Percentiles rank a stretch among this genome's conserved stretches.
phyloP scores from a whole-genome alignment of 2,329 filamentous ascomycete genomes.

The Polytolypa hystricis region DNA sequence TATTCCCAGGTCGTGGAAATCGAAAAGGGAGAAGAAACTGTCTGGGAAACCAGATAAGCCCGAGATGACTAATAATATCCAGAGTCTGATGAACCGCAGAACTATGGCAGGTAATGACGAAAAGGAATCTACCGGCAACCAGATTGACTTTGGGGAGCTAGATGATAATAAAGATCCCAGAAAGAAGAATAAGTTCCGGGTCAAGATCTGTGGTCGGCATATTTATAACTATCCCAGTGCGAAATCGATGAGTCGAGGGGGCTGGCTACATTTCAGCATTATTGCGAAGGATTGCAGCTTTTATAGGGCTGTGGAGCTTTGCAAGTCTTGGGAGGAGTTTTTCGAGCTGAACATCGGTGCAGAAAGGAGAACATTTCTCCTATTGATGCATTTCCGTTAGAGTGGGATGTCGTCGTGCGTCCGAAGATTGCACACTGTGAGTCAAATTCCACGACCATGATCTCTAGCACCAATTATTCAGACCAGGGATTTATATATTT shows the following conservation, averaged over 20 bases:
- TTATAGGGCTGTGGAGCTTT: slow-evolving; percentile 36
- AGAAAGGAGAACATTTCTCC: slow-evolving; percentile 19
- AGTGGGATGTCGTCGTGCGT: slow-evolving; percentile 32
- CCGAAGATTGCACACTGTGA: slow-evolving; percentile 32
- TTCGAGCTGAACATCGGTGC: slow-evolving; percentile 37
- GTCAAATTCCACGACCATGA: background rate
- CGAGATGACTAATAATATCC: background rate
- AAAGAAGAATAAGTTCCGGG: slow-evolving; percentile 27
- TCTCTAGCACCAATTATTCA: background rate
- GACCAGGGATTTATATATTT: too few species aligned
- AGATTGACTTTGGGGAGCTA: slow-evolving; percentile 28
- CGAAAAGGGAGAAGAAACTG: slow-evolving; percentile 22
- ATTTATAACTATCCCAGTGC: slow-evolving; percentile 44
- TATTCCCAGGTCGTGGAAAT: slow-evolving; percentile 17
- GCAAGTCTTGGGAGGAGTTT: slow-evolving; percentile 42
- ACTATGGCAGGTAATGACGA: slow-evolving; percentile 3
- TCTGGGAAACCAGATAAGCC: slow-evolving; percentile 4
- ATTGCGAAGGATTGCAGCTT: slow-evolving; percentile 40
- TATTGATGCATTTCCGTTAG: slow-evolving; percentile 21
- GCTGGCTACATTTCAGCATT: slow-evolving; percentile 42
- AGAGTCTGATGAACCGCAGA: background rate
- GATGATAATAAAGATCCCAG: slow-evolving; percentile 16
- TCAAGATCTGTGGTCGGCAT: slow-evolving; percentile 38
- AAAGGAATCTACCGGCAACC: slow-evolving; percentile 9
- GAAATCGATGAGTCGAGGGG: slow-evolving; percentile 36